Evolutionary conservation across 2,329 filamentous ascomycete species (phyloP).

Genomic region (Venturia aucupariae): DNA sequence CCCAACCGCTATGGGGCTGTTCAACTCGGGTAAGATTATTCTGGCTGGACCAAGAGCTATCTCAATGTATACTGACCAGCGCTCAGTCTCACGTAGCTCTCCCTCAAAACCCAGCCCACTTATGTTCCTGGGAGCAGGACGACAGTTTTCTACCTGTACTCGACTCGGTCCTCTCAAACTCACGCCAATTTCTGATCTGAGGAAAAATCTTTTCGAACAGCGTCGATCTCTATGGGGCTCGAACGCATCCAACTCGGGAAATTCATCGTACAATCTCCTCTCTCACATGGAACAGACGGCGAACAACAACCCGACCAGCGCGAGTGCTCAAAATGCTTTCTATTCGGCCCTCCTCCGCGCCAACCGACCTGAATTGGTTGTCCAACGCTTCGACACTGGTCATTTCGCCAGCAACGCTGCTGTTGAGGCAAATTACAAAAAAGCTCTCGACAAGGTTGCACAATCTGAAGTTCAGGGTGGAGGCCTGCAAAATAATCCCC

Average conservation of each 20-base stretch:
- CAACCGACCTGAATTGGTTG: conserved; percentile 86
- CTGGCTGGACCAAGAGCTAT: conserved; percentile 15
- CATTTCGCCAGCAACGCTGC: conserved; percentile 72
- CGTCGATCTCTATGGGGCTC: conserved; percentile 36
- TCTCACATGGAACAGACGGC: conserved; percentile 83
- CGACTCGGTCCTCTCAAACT: conserved; percentile 27
- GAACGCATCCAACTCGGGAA: conserved; percentile 11
- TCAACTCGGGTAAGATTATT: conserved; percentile 18
- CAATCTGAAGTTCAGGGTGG: conserved; percentile 20
- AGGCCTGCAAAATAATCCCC: conserved; percentile 24
- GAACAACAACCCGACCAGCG: conserved; percentile 83
- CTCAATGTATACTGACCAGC: conserved; percentile 13
- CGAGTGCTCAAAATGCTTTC: conserved; percentile 83
- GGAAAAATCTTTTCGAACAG: conserved; percentile 22
- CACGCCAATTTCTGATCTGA: conserved; percentile 20
- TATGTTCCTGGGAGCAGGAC: conserved; percentile 21
- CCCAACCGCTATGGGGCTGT: conserved; percentile 9
- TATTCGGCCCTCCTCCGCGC: conserved; percentile 85
- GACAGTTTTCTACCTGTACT: conserved; percentile 27
- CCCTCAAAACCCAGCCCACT: conserved; percentile 27
- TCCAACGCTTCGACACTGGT: conserved; percentile 81
- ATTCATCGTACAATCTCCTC: conserved; percentile 51
- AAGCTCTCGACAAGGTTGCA: conserved; percentile 54
- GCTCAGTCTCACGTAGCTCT: conserved; percentile 24
- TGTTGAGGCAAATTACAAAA: conserved; percentile 70